Evolutionary conservation across 805 yeast species (phyloP).

Genomic region (Hanseniaspora clermontiae): DNA sequence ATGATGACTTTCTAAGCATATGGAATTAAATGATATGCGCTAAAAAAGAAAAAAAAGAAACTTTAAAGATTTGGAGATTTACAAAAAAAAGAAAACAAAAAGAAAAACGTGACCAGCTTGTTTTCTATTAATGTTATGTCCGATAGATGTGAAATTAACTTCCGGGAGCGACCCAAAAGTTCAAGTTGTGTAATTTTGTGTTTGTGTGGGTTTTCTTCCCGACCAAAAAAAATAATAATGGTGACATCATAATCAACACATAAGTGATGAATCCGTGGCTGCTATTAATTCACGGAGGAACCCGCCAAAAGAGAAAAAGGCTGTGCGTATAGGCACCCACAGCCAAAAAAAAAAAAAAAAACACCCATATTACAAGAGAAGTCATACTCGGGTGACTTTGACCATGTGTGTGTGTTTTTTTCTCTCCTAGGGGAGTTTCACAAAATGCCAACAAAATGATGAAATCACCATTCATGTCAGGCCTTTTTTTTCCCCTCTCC

Average conservation of each 20-base stretch:
- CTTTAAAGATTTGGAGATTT: background rate
- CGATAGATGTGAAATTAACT: no score
- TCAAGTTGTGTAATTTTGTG: no score
- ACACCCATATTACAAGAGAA: background rate
- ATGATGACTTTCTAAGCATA: no score
- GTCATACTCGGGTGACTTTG: slow-evolving; percentile 4
- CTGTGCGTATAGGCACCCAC: background rate
- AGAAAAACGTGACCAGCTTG: background rate
- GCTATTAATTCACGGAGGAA: no score
- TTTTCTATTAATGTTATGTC: no score
- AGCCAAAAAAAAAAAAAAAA: background rate
- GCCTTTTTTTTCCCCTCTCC: background rate
- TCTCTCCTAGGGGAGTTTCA: background rate
- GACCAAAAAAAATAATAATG: background rate
- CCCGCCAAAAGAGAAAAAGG: no score
- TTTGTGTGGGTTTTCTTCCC: background rate
- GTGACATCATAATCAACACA: background rate
- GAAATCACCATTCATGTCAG: background rate
- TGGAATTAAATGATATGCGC: no score
- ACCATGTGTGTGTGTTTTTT: background rate
- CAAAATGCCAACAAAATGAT: slow-evolving; percentile 1
- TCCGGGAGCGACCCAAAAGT: no score
- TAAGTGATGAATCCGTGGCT: background rate
- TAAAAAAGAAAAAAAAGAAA: background rate
- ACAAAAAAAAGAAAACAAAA: background rate